Evolutionary conservation across 2,329 filamentous ascomycete species (phyloP).

Genomic region (Botryotinia globosa): DNA sequence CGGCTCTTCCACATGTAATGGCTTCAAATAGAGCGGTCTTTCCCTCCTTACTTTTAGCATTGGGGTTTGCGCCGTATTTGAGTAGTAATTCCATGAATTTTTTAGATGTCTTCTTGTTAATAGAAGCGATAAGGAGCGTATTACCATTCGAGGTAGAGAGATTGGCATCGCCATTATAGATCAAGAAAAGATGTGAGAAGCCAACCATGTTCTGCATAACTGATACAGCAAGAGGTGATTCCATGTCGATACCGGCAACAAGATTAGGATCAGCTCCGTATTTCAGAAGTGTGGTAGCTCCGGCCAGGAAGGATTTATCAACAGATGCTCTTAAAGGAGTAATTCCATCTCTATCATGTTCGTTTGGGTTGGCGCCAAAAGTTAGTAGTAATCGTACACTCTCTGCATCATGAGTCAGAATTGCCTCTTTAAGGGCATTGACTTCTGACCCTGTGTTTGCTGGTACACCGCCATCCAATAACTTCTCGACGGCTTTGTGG

Average conservation of each 20-base stretch:
- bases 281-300: constrained; percentile 58
- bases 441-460: constrained; percentile 48
- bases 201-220: constrained; percentile 52
- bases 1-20: constrained; percentile 53
- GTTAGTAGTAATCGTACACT: constrained; percentile 53
- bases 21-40: constrained; percentile 63
- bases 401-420: constrained; percentile 51
- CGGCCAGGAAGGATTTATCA: constrained; percentile 54
- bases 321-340: constrained; percentile 52
- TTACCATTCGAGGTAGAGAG: constrained; percentile 54
- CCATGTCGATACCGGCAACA: constrained; percentile 48
- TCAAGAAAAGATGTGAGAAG: constrained; percentile 58
- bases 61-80: constrained; percentile 56
- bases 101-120: constrained; percentile 56
- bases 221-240: constrained; percentile 54
- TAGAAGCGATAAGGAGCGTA: constrained; percentile 58
- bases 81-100: constrained; percentile 58
- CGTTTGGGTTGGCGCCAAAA: constrained; percentile 57
- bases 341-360: constrained; percentile 46
- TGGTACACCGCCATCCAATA: constrained; percentile 56
- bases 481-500: constrained; percentile 54
- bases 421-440: constrained; percentile 52
- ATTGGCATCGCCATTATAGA: constrained; percentile 59
- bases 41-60: constrained; percentile 59
- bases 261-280: constrained; percentile 61